Evolutionary conservation across 257 asterid species (phyloP).

Genomic region (Primulina eburnea): DNA sequence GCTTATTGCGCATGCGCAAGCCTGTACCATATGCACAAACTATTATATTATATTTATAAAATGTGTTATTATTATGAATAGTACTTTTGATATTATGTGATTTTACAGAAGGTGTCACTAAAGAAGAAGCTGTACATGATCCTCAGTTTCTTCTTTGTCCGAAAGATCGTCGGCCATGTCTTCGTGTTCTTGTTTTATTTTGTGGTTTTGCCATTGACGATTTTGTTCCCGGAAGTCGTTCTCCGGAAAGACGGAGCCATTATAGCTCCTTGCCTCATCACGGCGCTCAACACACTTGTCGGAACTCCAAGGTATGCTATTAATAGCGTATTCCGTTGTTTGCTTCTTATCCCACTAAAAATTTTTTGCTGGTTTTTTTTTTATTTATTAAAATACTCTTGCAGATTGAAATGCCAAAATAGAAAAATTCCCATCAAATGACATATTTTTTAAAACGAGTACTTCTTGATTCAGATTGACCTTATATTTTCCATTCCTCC

Average conservation of each 20-base stretch:
- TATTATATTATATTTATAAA: no score
- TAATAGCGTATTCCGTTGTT: no score
- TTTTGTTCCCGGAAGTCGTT: conserved; percentile 61
- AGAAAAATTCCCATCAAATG: no score
- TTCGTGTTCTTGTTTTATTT: conserved; percentile 66
- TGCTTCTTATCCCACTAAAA: no score
- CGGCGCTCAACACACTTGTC: conserved; percentile 52
- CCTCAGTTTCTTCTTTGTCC: conserved; percentile 70
- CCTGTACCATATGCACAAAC: no score
- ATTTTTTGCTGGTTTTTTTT: no score
- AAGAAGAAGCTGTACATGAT: conserved; percentile 63
- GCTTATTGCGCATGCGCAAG: no score
- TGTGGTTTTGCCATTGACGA: conserved; percentile 59
- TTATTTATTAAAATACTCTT: no score
- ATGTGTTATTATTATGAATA: no score
- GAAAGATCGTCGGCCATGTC: conserved; percentile 62
- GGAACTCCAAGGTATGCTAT: conserved; percentile 65
- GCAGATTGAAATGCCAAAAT: no score
- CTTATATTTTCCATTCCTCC: not conserved
- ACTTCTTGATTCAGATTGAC: not conserved
- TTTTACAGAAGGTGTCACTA: conserved; percentile 57
- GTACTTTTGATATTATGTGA: not conserved
- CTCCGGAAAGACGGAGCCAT: conserved; percentile 71
- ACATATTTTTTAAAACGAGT: not conserved
- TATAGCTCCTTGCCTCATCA: conserved; percentile 42